phyloP scores from a whole-genome alignment of 495 filamentous ascomycete genomes.

The Chaetomium tenue region DNA sequence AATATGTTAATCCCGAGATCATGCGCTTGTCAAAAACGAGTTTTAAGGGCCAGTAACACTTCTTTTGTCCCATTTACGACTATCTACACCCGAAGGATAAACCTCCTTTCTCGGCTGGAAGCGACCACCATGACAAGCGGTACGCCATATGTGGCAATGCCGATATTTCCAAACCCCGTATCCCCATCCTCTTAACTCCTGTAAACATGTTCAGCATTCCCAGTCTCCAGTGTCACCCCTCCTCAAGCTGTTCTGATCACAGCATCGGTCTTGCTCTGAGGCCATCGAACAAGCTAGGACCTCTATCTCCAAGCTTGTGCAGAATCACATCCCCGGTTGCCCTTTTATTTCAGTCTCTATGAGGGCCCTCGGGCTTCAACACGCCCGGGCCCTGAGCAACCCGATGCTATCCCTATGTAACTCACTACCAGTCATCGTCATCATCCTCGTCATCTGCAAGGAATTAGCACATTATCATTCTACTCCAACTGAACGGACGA shows the following conservation, averaged over 20 bases:
- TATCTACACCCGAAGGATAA: slow-evolving; percentile 20
- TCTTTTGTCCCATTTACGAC: neutral
- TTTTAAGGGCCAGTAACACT: neutral
- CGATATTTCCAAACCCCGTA: neutral
- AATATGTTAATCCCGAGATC: neutral
- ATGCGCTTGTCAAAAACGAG: too few relatives aligned
- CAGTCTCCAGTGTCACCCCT: neutral
- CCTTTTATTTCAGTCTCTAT: too few relatives aligned
- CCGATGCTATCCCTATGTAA: neutral
- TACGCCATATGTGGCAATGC: neutral
- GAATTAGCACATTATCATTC: slow-evolving; percentile 31
- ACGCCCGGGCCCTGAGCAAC: neutral
- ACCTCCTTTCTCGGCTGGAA: neutral
- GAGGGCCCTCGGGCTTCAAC: neutral
- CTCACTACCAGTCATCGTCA: slow-evolving; percentile 68
- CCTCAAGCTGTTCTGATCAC: neutral
- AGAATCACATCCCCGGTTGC: too few relatives aligned
- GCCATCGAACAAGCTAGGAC: neutral
- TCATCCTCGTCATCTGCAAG: slow-evolving; percentile 72
- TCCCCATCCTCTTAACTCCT: neutral
- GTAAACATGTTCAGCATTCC: neutral
- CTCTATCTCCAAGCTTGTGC: too few relatives aligned
- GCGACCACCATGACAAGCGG: neutral
- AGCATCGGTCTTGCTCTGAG: neutral
- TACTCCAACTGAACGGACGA: slow-evolving; percentile 8